Conservation (phyloP, 2,329 filamentous ascomycete genomes). For the Ceratocystis diversiconidia region DNA sequence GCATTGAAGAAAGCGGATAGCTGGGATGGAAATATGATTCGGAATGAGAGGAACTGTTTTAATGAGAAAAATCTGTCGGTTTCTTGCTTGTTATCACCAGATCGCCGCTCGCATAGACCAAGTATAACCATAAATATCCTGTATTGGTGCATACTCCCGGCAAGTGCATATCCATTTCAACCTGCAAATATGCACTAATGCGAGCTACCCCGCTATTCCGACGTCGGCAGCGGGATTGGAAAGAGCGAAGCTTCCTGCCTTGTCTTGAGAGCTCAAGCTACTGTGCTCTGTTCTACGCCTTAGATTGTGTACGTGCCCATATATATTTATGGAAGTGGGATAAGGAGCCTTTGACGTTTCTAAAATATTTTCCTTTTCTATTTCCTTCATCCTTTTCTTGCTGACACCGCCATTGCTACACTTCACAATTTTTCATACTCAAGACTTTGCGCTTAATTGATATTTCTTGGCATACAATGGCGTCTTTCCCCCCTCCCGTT, state of each 20-base stretch:
- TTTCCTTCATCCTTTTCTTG: not conserved
- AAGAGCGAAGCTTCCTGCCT: not conserved
- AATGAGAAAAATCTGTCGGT: too few species aligned
- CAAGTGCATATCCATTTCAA: not conserved
- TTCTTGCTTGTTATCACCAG: too few species aligned
- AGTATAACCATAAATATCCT: not conserved
- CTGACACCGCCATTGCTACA: too few species aligned
- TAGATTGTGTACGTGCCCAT: not conserved
- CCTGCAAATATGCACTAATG: not conserved
- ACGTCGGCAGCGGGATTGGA: not conserved
- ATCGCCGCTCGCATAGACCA: too few species aligned
- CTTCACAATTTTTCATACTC: too few species aligned
- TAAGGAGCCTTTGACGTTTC: not conserved
- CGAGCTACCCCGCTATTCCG: slow-evolving; percentile 8
- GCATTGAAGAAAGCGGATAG: too few species aligned
- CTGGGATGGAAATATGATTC: too few species aligned
- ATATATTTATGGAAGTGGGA: not conserved
- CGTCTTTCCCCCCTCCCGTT: slow-evolving; percentile 59
- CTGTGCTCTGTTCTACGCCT: not conserved
- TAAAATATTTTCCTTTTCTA: not conserved
- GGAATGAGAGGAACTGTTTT: too few species aligned
- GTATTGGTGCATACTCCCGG: not conserved
- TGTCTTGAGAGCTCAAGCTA: not conserved
- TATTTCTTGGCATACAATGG: slow-evolving; percentile 6
- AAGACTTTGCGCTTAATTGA: too few species aligned